These are phyloP conservation scores for Polytrichum formosum DNA, from an alignment of 225 moss, liverwort and hornwort genomes.

Conservation along the genomic window DNA sequence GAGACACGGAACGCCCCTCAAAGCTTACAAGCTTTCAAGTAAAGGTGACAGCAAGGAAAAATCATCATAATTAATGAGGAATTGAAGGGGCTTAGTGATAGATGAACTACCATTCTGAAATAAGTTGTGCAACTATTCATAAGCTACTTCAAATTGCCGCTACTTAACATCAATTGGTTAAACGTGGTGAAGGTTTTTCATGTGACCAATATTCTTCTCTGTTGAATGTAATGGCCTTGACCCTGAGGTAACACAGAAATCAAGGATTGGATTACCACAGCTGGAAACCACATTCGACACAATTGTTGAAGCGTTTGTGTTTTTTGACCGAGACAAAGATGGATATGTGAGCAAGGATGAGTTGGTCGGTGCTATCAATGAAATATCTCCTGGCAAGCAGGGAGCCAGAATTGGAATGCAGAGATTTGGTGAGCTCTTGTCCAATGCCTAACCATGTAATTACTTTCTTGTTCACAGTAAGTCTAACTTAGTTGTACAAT, in stretches of 20 bases:
- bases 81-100: too few relatives aligned
- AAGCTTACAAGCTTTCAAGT: too few relatives aligned
- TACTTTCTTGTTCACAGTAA: not conserved
- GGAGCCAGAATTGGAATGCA: conserved; percentile 42
- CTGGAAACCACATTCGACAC: conserved; percentile 65
- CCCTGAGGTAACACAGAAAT: conserved; percentile 12
- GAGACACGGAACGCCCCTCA: too few relatives aligned
- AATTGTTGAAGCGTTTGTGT: conserved; percentile 68
- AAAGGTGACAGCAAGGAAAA: too few relatives aligned
- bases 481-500: not conserved
- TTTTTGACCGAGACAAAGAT: conserved; percentile 61
- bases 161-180: too few relatives aligned
- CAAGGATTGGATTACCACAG: conserved; percentile 49
- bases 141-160: too few relatives aligned
- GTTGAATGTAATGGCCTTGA: not conserved
- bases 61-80: too few relatives aligned
- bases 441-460: not conserved
- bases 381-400: conserved; percentile 36
- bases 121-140: too few relatives aligned
- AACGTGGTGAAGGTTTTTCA: too few relatives aligned
- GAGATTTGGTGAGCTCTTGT: conserved; percentile 50
- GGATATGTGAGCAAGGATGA: conserved; percentile 71
- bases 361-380: conserved; percentile 36
- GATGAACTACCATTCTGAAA: too few relatives aligned
- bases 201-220: too few relatives aligned